These are phyloP conservation scores for Tieghemiomyces parasiticus DNA, from an alignment of 192 early-diverging fungal genomes.

Conservation along the genomic window DNA sequence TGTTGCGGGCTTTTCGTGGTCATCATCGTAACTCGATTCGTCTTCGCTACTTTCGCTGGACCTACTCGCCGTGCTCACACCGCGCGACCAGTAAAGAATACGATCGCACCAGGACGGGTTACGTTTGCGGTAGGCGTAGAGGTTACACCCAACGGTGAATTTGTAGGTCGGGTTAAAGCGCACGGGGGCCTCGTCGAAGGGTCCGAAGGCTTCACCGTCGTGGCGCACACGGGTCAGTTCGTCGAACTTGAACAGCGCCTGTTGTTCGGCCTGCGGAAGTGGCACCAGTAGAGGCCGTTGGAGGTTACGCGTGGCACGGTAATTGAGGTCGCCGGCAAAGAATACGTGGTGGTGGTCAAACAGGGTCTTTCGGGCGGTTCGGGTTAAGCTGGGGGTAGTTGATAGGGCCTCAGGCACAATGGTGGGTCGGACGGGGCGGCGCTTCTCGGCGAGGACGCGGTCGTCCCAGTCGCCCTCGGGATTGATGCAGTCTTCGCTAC, in stretches of 20 bases:
- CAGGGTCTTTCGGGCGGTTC: not conserved
- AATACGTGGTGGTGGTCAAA: conserved; percentile 10
- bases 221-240: not conserved
- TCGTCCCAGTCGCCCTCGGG: not conserved
- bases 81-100: conserved; percentile 8
- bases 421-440: too few species aligned
- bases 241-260: not conserved
- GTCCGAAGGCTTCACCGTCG: not conserved
- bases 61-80: not conserved
- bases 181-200: conserved; percentile 2
- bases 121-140: conserved; percentile 1
- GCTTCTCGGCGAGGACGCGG: too few species aligned
- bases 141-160: conserved; percentile 5
- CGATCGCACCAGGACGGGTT: conserved; percentile 9
- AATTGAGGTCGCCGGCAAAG: conserved; percentile 11
- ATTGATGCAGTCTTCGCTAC: not conserved
- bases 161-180: conserved; percentile 7
- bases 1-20: too few species aligned
- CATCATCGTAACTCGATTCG: too few species aligned
- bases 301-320: not conserved
- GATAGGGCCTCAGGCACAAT: not conserved
- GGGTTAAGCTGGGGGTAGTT: too few species aligned
- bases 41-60: not conserved
- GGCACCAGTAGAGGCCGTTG: not conserved
- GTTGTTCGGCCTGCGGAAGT: not conserved